Conservation (phyloP, 805 yeast species). For the Wickerhamomyces mucosus region DNA sequence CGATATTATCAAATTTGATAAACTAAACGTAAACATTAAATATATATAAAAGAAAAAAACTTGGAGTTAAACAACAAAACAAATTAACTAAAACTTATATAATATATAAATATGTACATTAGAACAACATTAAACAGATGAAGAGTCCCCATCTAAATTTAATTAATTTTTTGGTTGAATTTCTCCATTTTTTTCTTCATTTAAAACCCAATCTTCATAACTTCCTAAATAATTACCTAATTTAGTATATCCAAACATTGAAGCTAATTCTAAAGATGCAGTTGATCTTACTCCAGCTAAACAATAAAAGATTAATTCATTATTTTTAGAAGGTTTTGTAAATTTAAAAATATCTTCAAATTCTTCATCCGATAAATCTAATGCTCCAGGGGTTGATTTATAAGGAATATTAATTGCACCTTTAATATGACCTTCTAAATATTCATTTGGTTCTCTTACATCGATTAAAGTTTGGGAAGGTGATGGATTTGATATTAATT, state of each 20-base stretch:
- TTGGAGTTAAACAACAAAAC: no score
- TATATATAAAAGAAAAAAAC: no score
- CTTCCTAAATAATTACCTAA: conserved; percentile 86
- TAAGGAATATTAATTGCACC: conserved; percentile 80
- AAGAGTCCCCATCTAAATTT: no score
- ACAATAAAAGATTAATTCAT: conserved; percentile 83
- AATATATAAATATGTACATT: no score
- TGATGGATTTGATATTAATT: conserved; percentile 33
- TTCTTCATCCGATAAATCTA: conserved; percentile 69
- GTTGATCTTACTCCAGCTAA: conserved; percentile 87
- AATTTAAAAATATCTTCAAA: conserved; percentile 77
- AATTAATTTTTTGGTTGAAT: no score
- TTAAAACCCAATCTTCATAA: conserved; percentile 69
- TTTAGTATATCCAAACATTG: conserved; percentile 76
- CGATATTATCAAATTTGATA: no score
- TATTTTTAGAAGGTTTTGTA: conserved; percentile 60
- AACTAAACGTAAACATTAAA: no score
- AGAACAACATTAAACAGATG: no score
- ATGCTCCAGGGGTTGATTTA: conserved; percentile 87
- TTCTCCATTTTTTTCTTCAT: conserved; percentile 26
- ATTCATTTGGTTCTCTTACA: conserved; percentile 87
- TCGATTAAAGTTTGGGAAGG: conserved; percentile 60
- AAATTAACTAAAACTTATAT: no score
- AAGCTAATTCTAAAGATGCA: conserved; percentile 86
- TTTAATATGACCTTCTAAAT: conserved; percentile 64